phyloP scores from a whole-genome alignment of 768 basidiomycete species.

The Agaricus blazei region DNA sequence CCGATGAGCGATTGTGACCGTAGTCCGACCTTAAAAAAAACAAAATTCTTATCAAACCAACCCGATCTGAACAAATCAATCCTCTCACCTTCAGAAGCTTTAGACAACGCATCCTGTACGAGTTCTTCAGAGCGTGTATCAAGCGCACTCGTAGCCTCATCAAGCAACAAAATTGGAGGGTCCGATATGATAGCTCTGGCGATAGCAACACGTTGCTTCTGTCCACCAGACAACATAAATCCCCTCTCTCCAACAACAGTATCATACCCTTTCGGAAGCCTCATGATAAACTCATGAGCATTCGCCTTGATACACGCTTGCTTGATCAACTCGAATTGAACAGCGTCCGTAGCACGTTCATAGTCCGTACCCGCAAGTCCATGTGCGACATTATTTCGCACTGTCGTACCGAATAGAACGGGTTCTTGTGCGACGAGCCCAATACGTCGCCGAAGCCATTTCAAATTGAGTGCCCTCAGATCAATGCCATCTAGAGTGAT shows the following conservation, averaged over 20 bases:
- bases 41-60: constrained; percentile 32
- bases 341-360: constrained; percentile 56
- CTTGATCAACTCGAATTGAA: constrained; percentile 65
- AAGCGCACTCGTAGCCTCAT: constrained; percentile 75
- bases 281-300: constrained; percentile 69
- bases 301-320: constrained; percentile 77
- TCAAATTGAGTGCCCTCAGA: constrained; percentile 60
- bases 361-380: constrained; percentile 65
- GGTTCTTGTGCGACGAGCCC: constrained; percentile 81
- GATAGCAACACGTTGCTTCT: constrained; percentile 78
- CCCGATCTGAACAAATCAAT: constrained; percentile 18
- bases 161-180: constrained; percentile 69
- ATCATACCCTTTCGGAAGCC: constrained; percentile 69
- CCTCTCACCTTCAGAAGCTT: constrained; percentile 51
- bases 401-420: constrained; percentile 68
- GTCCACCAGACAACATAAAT: constrained; percentile 69
- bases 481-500: constrained; percentile 67
- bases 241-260: constrained; percentile 82
- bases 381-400: constrained; percentile 67
- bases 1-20: constrained; percentile 66
- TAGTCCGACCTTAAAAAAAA: constrained; percentile 42
- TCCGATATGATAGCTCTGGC: constrained; percentile 78
- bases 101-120: constrained; percentile 79
- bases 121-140: constrained; percentile 76
- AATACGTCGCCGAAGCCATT: constrained; percentile 73